A percentile compares a stretch with the other conserved stretches of the same genome.
Evolutionary conservation across 768 basidiomycete genomes (phyloP).

Genomic region (Leccinum truebloodii): DNA sequence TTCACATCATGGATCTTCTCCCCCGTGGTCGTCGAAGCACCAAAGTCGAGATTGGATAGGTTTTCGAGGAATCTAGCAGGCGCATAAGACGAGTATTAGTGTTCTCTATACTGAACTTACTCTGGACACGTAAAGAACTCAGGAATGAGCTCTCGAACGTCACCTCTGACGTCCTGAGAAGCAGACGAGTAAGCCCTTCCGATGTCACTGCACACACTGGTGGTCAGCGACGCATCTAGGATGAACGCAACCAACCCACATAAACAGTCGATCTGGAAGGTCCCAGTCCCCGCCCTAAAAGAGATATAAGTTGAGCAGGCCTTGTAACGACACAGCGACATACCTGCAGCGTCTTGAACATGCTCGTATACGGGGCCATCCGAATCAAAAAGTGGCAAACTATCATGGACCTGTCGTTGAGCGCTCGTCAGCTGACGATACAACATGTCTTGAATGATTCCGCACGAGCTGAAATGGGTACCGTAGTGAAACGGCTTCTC

Average conservation of each 20-base stretch:
- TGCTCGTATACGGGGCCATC: conserved; percentile 86
- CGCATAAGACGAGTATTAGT: not conserved
- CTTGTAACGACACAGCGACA: conserved; percentile 8
- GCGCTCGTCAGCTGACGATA: conserved; percentile 3
- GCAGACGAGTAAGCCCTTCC: conserved; percentile 84
- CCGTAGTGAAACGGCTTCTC: conserved; percentile 93
- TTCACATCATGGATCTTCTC: conserved; percentile 87
- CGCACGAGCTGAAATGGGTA: conserved; percentile 85
- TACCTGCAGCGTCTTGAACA: conserved; percentile 88
- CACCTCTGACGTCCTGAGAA: conserved; percentile 81
- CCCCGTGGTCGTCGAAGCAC: conserved; percentile 66
- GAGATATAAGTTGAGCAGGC: not conserved
- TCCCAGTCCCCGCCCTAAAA: conserved; percentile 91
- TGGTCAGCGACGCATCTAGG: conserved; percentile 9
- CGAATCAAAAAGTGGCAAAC: conserved; percentile 94
- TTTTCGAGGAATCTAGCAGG: conserved; percentile 79
- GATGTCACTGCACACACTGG: conserved; percentile 54
- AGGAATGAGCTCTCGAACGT: conserved; percentile 91
- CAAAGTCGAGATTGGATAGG: conserved; percentile 75
- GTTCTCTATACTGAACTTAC: conserved; percentile 35
- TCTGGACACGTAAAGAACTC: conserved; percentile 87
- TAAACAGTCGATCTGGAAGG: conserved; percentile 83
- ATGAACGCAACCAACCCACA: conserved; percentile 38
- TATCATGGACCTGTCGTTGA: conserved; percentile 70
- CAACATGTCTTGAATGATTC: not conserved